A percentile compares a stretch with the other conserved stretches of the same genome.
Evolutionary conservation across 805 yeast species (phyloP).

Genomic region (Sungouiella thailandica): DNA sequence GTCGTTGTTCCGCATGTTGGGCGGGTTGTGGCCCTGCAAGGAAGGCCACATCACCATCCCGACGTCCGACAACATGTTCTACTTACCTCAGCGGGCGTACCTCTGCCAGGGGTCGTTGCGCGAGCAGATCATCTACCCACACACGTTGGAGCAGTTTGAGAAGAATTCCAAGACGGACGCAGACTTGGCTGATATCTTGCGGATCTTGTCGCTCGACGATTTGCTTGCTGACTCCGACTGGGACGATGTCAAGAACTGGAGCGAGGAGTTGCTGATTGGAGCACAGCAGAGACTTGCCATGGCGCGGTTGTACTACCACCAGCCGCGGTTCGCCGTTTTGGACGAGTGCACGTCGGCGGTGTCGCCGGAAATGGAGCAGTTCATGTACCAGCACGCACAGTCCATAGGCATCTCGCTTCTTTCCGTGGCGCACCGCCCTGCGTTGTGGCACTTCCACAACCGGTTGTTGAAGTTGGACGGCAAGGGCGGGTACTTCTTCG

Average conservation of each 20-base stretch:
- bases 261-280: constrained; percentile 82
- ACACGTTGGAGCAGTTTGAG: constrained; percentile 55
- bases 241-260: constrained; percentile 74
- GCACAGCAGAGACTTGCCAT: constrained; percentile 91
- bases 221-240: constrained; percentile 41
- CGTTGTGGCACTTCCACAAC: constrained; percentile 88
- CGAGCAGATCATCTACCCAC: constrained; percentile 89
- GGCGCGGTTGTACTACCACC: constrained; percentile 87
- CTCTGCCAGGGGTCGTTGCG: constrained; percentile 73
- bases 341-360: constrained; percentile 97
- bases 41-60: constrained; percentile 60
- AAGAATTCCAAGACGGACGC: constrained; percentile 40
- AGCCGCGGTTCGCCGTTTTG: constrained; percentile 87
- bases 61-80: constrained; percentile 62
- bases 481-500: constrained; percentile 61
- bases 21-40: constrained; percentile 88
- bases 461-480: constrained; percentile 81
- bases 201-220: constrained; percentile 55
- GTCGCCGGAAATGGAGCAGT: constrained; percentile 83
- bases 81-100: constrained; percentile 90
- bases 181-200: constrained; percentile 49
- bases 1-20: constrained; percentile 81
- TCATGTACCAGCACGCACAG: constrained; percentile 82
- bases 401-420: constrained; percentile 72
- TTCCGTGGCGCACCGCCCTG: constrained; percentile 89